Percentiles rank a stretch among this genome's conserved stretches.
phyloP scores from a whole-genome alignment of 495 filamentous ascomycete species.

The Neurospora cerealis region DNA sequence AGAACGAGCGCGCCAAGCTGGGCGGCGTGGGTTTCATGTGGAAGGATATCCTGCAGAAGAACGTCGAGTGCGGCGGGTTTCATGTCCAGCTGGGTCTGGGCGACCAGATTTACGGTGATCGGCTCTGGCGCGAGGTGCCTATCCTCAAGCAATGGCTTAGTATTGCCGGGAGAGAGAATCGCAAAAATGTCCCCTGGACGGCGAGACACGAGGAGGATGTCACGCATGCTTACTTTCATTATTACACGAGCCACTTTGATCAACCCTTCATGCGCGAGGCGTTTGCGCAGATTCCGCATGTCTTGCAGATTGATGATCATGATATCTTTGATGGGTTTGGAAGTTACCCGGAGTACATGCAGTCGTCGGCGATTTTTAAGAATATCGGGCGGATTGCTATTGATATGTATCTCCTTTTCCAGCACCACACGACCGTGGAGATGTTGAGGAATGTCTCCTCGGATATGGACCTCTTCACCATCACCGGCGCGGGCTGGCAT shows the following conservation, averaged over 20 bases:
- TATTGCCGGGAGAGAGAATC: constrained; percentile 81
- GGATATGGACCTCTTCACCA: constrained; percentile 88
- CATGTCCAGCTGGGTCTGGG: constrained; percentile 87
- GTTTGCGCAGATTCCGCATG: constrained; percentile 93
- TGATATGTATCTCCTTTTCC: constrained; percentile 98
- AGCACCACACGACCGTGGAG: constrained; percentile 93
- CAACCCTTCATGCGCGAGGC: constrained; percentile 88
- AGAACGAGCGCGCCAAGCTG: constrained; percentile 71
- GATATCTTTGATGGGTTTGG: constrained; percentile 99
- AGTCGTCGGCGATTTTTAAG: constrained; percentile 92
- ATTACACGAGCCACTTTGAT: constrained; percentile 95
- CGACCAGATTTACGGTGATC: constrained; percentile 91
- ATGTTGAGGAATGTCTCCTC: constrained; percentile 77
- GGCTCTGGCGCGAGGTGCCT: constrained; percentile 93
- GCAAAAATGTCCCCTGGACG: constrained; percentile 85
- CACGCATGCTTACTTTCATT: constrained; percentile 94
- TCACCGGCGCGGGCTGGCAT: constrained; percentile 95
- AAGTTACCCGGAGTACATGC: constrained; percentile 97
- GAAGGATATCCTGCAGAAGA: constrained; percentile 97
- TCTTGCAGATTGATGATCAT: constrained; percentile 90
- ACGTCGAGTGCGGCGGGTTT: constrained; percentile 90
- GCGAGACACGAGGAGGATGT: constrained; percentile 91
- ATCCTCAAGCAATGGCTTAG: constrained; percentile 86
- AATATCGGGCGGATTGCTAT: constrained; percentile 96
- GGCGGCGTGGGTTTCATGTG: constrained; percentile 94